Percentiles rank a stretch among this genome's conserved stretches.
These are phyloP conservation scores for Tetratostichococcus sp. DNA, from an alignment of 139 green algal genomes.

Conservation along the genomic window DNA sequence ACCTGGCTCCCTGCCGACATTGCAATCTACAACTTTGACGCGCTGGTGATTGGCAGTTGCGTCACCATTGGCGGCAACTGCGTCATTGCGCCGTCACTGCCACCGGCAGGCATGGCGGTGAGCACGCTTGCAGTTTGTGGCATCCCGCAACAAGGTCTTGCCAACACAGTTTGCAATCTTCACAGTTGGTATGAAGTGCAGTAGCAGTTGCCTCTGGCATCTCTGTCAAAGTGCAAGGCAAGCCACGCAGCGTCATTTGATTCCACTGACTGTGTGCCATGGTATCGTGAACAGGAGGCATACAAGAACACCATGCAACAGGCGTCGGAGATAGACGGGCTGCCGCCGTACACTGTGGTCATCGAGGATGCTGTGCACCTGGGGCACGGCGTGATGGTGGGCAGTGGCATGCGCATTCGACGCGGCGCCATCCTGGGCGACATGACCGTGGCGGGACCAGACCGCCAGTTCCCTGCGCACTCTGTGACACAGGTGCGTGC, in stretches of 20 bases:
- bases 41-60: background rate
- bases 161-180: too few species aligned
- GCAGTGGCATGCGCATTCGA: background rate
- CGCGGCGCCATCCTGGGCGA: background rate
- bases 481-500: background rate
- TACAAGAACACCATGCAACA: background rate
- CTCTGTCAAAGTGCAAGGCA: too few species aligned
- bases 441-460: background rate
- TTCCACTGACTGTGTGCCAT: too few species aligned
- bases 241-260: too few species aligned
- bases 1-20: background rate
- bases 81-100: background rate
- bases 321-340: background rate
- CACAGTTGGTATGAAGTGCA: too few species aligned
- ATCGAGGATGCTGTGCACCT: background rate
- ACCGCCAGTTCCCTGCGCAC: background rate
- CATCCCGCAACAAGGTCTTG: too few species aligned
- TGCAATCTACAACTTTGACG: background rate
- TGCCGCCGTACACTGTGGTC: background rate
- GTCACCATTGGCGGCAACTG: background rate
- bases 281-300: background rate
- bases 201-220: too few species aligned
- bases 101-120: background rate
- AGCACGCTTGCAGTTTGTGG: background rate
- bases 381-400: background rate